phyloP scores from a whole-genome alignment of 257 asterid genomes.

The Gentiana straminea region DNA sequence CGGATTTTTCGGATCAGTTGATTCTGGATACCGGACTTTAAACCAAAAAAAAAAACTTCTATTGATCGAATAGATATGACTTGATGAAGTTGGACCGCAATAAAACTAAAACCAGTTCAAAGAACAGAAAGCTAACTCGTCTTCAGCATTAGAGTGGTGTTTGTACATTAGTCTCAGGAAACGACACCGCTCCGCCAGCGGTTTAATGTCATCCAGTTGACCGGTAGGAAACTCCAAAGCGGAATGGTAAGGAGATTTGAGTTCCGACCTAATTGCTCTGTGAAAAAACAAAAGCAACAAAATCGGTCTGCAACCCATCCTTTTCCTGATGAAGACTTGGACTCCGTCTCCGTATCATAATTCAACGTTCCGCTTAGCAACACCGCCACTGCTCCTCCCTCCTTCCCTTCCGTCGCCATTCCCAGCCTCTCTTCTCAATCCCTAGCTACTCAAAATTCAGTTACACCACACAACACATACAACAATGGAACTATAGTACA shows the following conservation, averaged over 20 bases:
- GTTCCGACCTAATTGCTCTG: constrained; percentile 37
- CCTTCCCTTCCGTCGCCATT: constrained; percentile 34
- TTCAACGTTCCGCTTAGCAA: constrained; percentile 24
- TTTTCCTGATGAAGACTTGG: constrained; percentile 11
- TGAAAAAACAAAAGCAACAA: constrained; percentile 31
- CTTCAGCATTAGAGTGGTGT: constrained; percentile 40
- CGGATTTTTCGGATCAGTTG: too few relatives aligned
- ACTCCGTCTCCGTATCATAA: constrained; percentile 19
- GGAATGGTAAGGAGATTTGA: constrained; percentile 28
- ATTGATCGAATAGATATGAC: too few relatives aligned
- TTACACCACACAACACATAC: not conserved
- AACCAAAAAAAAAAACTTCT: too few relatives aligned
- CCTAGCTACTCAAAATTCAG: constrained; percentile 4
- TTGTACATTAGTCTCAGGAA: constrained; percentile 32
- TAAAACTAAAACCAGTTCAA: not conserved
- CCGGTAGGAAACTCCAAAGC: constrained; percentile 36
- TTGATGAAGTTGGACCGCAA: too few relatives aligned
- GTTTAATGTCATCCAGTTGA: constrained; percentile 20
- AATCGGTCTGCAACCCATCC: constrained; percentile 24
- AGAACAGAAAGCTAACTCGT: constrained; percentile 17
- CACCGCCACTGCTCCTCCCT: constrained; percentile 37
- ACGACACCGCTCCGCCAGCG: constrained; percentile 24
- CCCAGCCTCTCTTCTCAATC: constrained; percentile 1
- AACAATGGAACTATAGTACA: too few relatives aligned
- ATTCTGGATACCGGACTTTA: too few relatives aligned